phyloP scores from a whole-genome alignment of 1,139 yeast species.

The Wickerhamomyces sp. region DNA sequence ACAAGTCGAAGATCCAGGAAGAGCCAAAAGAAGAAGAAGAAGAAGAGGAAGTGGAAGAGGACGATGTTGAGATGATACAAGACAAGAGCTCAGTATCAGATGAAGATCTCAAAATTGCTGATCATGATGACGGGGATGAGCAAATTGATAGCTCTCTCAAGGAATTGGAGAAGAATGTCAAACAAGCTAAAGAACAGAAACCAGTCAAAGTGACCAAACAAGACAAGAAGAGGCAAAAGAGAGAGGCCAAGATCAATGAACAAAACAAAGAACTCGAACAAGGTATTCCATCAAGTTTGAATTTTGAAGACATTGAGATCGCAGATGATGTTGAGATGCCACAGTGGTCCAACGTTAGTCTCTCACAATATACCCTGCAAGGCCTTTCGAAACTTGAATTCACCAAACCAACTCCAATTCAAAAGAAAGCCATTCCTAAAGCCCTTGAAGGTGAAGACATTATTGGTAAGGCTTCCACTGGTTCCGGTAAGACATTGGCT shows the following conservation, averaged over 20 bases:
- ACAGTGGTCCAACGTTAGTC: conserved; percentile 46
- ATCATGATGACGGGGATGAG: too few relatives aligned
- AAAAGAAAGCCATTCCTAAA: conserved; percentile 67
- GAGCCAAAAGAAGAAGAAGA: conserved; percentile 9
- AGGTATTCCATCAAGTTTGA: conserved; percentile 4
- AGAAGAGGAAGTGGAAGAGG: conserved; percentile 12
- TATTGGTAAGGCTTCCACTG: conserved; percentile 95
- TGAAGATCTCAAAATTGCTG: too few relatives aligned
- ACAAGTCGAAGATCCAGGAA: conserved; percentile 24
- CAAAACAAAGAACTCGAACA: not conserved
- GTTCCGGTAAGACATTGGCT: conserved; percentile 96
- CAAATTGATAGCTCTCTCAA: too few relatives aligned
- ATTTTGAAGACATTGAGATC: conserved; percentile 23
- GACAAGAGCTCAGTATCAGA: too few relatives aligned
- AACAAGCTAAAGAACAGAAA: conserved; percentile 28
- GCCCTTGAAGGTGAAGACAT: conserved; percentile 74
- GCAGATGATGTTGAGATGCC: conserved; percentile 40
- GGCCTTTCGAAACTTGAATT: conserved; percentile 61
- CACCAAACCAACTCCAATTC: conserved; percentile 76
- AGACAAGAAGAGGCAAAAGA: conserved; percentile 9
- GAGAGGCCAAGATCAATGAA: not conserved
- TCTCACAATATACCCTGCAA: conserved; percentile 51
- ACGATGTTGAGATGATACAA: conserved; percentile 5
- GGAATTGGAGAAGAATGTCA: conserved; percentile 12
- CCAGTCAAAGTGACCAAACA: conserved; percentile 9